A percentile compares a stretch with the other conserved stretches of the same genome.
Evolutionary conservation across 306 rosid genomes (phyloP).

Genomic region (Hippophae rhamnoides): DNA sequence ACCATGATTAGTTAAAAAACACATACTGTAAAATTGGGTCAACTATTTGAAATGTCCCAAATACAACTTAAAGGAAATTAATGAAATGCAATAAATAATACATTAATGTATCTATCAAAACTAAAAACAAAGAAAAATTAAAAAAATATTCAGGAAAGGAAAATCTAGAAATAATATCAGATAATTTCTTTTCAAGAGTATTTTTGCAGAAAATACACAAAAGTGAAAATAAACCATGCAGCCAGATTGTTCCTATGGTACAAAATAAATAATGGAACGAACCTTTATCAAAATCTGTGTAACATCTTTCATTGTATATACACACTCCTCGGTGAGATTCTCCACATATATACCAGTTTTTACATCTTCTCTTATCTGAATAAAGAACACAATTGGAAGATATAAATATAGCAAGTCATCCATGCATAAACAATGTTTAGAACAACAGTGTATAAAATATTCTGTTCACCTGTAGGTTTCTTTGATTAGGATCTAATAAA

Average conservation of each 20-base stretch:
- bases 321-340: slow-evolving; percentile 81
- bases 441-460: slow-evolving; percentile 4
- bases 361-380: slow-evolving; percentile 95
- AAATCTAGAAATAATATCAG: too few relatives aligned
- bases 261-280: slow-evolving; percentile 15
- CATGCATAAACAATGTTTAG: not conserved
- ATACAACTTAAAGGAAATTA: too few relatives aligned
- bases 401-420: slow-evolving; percentile 13
- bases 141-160: too few relatives aligned
- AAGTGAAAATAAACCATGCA: not conserved
- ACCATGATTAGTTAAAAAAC: too few relatives aligned
- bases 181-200: too few relatives aligned
- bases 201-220: too few relatives aligned
- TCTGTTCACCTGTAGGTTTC: slow-evolving; percentile 62
- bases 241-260: slow-evolving; percentile 1
- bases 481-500: slow-evolving; percentile 77
- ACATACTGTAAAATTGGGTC: too few relatives aligned
- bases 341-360: slow-evolving; percentile 98
- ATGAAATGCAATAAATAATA: too few relatives aligned
- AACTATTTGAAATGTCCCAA: too few relatives aligned
- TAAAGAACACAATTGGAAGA: slow-evolving; percentile 10
- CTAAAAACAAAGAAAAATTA: too few relatives aligned
- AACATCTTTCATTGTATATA: slow-evolving; percentile 60
- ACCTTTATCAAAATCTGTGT: slow-evolving; percentile 76
- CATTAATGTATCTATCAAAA: too few relatives aligned